phyloP scores from a whole-genome alignment of 306 rosid species.

The Trichosanthes truncata region DNA sequence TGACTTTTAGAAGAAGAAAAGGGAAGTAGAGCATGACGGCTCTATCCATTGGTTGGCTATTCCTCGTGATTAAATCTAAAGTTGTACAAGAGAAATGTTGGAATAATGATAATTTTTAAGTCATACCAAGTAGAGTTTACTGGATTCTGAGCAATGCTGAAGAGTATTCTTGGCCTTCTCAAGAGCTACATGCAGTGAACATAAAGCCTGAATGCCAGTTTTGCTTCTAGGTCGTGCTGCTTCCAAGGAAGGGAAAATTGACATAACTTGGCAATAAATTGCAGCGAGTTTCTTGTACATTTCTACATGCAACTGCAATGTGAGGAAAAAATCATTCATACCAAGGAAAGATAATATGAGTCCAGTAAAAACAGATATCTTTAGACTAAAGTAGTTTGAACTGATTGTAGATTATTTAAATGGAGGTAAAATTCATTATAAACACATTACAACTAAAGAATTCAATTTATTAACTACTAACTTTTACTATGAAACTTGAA shows the following conservation, averaged over 20 bases:
- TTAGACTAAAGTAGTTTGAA: neutral
- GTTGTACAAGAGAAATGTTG: neutral
- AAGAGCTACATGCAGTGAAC: constrained; percentile 85
- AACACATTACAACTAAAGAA: neutral
- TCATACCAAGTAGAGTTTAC: constrained; percentile 88
- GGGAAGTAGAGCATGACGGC: neutral
- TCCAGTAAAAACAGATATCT: neutral
- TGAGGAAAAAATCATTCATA: constrained; percentile 11
- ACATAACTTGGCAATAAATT: constrained; percentile 63
- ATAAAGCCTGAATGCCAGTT: constrained; percentile 88
- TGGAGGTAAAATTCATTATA: neutral
- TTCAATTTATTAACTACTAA: neutral
- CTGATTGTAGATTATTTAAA: neutral
- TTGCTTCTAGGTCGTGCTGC: constrained; percentile 96
- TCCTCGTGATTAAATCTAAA: neutral
- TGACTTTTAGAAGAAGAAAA: neutral
- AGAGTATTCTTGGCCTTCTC: constrained; percentile 88
- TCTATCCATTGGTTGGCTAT: neutral
- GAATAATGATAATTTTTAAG: neutral
- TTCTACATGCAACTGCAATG: constrained; percentile 73
- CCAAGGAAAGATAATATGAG: neutral
- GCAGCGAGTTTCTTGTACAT: constrained; percentile 84
- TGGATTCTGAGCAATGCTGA: constrained; percentile 80
- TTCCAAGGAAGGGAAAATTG: constrained; percentile 85
- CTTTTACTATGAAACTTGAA: neutral